These are phyloP conservation scores for Rhizopogon vesiculosus DNA, from an alignment of 768 basidiomycete species.

Conservation along the genomic window DNA sequence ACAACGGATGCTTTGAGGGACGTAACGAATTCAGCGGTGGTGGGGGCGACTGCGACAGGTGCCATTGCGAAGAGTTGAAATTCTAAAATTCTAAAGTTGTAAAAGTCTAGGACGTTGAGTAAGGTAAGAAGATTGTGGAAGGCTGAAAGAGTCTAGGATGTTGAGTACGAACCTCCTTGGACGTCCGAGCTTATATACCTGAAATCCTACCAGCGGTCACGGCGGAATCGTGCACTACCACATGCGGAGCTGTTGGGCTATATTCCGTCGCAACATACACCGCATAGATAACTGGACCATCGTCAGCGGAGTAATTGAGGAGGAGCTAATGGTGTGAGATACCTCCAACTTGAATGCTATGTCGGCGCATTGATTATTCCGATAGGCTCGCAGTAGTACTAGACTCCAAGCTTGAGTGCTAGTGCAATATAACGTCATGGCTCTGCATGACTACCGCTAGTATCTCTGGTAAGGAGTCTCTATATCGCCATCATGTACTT, in stretches of 20 bases:
- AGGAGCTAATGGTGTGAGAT: neutral
- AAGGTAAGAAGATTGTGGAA: too few relatives aligned
- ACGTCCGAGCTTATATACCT: conserved; percentile 16
- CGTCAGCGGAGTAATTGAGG: neutral
- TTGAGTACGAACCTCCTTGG: neutral
- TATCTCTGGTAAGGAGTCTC: too few relatives aligned
- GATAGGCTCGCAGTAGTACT: neutral
- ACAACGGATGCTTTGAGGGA: conserved; percentile 2
- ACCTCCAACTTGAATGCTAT: neutral
- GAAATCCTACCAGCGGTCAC: neutral
- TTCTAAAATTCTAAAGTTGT: neutral
- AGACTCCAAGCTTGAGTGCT: neutral
- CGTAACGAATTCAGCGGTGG: too few relatives aligned
- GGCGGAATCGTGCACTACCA: neutral
- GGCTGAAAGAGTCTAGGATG: neutral
- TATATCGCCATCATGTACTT: too few relatives aligned
- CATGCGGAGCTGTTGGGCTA: too few relatives aligned
- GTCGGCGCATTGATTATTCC: neutral
- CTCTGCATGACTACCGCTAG: neutral
- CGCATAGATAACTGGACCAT: neutral
- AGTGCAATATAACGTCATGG: neutral
- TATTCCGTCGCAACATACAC: neutral
- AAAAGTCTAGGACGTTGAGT: neutral
- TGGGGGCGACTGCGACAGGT: conserved; percentile 2
- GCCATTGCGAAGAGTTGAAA: conserved; percentile 16